These are phyloP conservation scores for Fraxinus floribunda DNA, from an alignment of 305 asterid genomes.

Conservation along the genomic window DNA sequence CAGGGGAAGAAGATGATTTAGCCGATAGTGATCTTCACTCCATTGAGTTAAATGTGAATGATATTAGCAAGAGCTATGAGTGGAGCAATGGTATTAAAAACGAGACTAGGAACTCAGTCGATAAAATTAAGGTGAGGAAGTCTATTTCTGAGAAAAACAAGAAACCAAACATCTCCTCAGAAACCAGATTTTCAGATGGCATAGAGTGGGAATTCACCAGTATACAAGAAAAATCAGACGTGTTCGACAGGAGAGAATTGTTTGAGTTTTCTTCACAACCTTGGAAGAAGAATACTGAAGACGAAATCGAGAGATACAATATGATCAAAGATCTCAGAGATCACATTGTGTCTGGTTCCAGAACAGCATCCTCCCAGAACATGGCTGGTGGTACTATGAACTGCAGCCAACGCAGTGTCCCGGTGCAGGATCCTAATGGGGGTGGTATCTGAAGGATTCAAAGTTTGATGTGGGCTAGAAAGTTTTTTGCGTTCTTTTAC, in stretches of 20 bases:
- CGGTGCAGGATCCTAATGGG: constrained; percentile 44
- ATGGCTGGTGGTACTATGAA: neutral
- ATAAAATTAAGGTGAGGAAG: constrained; percentile 44
- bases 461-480: neutral
- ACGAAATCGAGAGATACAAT: constrained; percentile 75
- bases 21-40: constrained; percentile 78
- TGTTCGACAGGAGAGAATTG: constrained; percentile 34
- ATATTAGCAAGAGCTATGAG: constrained; percentile 49
- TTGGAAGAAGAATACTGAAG: constrained; percentile 55
- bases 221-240: constrained; percentile 38
- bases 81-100: constrained; percentile 46
- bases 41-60: constrained; percentile 70
- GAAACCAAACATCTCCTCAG: constrained; percentile 34
- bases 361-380: constrained; percentile 48
- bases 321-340: constrained; percentile 85
- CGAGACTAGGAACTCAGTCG: constrained; percentile 37
- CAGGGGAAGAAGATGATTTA: constrained; percentile 33
- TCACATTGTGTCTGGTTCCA: constrained; percentile 65
- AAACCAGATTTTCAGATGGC: constrained; percentile 46
- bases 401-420: constrained; percentile 20
- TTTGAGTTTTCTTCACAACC: constrained; percentile 51
- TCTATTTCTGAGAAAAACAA: constrained; percentile 41
- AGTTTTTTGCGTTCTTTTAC: neutral
- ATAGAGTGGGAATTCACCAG: constrained; percentile 53
- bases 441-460: constrained; percentile 45